Conservation (phyloP, 257 asterid genomes). For the Vinca minor region DNA sequence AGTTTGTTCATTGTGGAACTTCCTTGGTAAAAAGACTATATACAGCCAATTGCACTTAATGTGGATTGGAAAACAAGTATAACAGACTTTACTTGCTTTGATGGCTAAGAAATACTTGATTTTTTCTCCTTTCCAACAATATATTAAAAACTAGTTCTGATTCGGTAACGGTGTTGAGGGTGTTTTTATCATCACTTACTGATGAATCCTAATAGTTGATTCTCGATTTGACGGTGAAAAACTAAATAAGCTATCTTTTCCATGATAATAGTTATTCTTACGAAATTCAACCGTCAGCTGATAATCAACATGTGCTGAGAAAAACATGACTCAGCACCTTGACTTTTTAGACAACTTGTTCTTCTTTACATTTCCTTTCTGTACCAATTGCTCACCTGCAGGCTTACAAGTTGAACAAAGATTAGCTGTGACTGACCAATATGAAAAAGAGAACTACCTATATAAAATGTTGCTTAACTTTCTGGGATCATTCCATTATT, state of each 20-base stretch:
- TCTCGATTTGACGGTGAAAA: too few species aligned
- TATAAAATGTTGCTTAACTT: not conserved
- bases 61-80: not conserved
- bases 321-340: too few species aligned
- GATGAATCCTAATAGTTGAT: too few species aligned
- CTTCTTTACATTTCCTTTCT: not conserved
- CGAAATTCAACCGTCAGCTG: too few species aligned
- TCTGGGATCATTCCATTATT: too few species aligned
- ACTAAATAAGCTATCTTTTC: too few species aligned
- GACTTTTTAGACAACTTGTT: too few species aligned
- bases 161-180: too few species aligned
- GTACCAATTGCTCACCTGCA: not conserved
- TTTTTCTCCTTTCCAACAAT: not conserved
- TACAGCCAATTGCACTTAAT: slow-evolving; percentile 1
- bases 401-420: not conserved
- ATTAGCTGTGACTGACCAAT: not conserved
- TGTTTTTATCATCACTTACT: too few species aligned
- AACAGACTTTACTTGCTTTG: slow-evolving; percentile 30
- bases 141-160: not conserved
- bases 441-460: not conserved
- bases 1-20: not conserved
- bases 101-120: slow-evolving; percentile 34
- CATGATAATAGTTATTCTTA: too few species aligned
- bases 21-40: slow-evolving; percentile 4
- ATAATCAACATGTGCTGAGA: too few species aligned